phyloP scores from a whole-genome alignment of 768 basidiomycete species.

The Dendrothele bispora region DNA sequence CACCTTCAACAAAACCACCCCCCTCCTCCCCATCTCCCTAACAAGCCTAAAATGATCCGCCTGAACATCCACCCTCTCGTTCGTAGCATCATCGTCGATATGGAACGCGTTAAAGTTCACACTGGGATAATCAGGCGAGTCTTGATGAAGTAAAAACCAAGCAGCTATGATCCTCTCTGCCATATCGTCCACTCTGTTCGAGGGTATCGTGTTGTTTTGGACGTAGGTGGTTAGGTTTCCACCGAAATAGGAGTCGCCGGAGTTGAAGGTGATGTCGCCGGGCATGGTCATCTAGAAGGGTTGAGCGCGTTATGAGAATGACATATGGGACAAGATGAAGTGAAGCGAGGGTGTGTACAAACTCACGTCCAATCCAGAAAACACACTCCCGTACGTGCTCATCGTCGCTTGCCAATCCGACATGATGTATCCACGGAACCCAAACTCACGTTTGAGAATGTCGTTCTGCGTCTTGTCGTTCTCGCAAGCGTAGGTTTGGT shows the following conservation, averaged over 20 bases:
- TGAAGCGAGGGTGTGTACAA: neutral
- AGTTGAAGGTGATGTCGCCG: slow-evolving; percentile 52
- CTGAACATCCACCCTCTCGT: slow-evolving; percentile 67
- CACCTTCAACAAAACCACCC: slow-evolving; percentile 77
- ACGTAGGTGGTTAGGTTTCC: slow-evolving; percentile 67
- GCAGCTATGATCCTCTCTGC: slow-evolving; percentile 74
- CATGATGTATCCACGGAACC: slow-evolving; percentile 78
- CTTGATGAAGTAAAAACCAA: slow-evolving; percentile 70
- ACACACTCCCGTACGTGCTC: too few relatives aligned
- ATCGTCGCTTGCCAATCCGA: slow-evolving; percentile 72
- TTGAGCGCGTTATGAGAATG: too few relatives aligned
- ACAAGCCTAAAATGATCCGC: slow-evolving; percentile 68
- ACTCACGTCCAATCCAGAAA: slow-evolving; percentile 65
- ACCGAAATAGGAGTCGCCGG: slow-evolving; percentile 63
- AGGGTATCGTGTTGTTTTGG: slow-evolving; percentile 70
- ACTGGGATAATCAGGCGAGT: slow-evolving; percentile 57
- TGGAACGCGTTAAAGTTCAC: slow-evolving; percentile 73
- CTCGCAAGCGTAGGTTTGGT: slow-evolving; percentile 75
- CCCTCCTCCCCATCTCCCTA: slow-evolving; percentile 70
- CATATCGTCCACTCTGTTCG: slow-evolving; percentile 74
- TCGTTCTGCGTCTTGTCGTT: slow-evolving; percentile 70
- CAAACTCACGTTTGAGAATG: slow-evolving; percentile 73
- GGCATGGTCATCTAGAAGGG: slow-evolving; percentile 84
- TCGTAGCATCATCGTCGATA: slow-evolving; percentile 49
- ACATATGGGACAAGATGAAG: neutral